Evolutionary conservation across 768 basidiomycete species (phyloP).

Genomic region (Pisolithus orientalis): DNA sequence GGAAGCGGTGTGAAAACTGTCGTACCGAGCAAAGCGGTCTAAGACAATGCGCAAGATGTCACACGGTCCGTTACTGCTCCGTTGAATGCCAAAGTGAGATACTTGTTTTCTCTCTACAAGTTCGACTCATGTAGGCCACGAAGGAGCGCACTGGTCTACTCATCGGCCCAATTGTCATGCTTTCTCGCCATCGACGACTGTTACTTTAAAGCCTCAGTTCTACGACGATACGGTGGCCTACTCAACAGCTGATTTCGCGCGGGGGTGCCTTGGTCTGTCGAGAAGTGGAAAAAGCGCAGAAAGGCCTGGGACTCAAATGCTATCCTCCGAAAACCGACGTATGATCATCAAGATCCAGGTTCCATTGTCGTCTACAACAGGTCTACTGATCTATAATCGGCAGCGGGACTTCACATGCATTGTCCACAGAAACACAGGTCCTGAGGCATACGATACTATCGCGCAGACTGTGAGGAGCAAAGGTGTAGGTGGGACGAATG

Average conservation of each 20-base stretch:
- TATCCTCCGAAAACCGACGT: conserved; percentile 26
- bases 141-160: conserved; percentile 41
- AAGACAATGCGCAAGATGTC: conserved; percentile 40
- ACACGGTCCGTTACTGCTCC: conserved; percentile 46
- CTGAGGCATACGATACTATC: conserved; percentile 36
- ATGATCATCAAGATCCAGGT: conserved; percentile 53
- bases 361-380: conserved; percentile 19
- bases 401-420: conserved; percentile 48
- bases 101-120: neutral
- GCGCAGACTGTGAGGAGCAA: conserved; percentile 32
- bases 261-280: conserved; percentile 23
- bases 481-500: conserved; percentile 28
- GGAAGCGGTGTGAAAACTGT: conserved; percentile 37
- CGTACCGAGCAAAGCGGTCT: conserved; percentile 24
- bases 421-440: conserved; percentile 27
- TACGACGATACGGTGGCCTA: conserved; percentile 7
- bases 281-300: conserved; percentile 12
- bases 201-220: conserved; percentile 44
- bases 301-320: conserved; percentile 18
- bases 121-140: neutral
- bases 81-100: conserved; percentile 47
- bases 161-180: conserved; percentile 45
- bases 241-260: conserved; percentile 26
- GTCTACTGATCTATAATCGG: conserved; percentile 44
- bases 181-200: conserved; percentile 37